Conservation (phyloP, 169 alveolate genomes). For the Cryptosporidium sp. region DNA sequence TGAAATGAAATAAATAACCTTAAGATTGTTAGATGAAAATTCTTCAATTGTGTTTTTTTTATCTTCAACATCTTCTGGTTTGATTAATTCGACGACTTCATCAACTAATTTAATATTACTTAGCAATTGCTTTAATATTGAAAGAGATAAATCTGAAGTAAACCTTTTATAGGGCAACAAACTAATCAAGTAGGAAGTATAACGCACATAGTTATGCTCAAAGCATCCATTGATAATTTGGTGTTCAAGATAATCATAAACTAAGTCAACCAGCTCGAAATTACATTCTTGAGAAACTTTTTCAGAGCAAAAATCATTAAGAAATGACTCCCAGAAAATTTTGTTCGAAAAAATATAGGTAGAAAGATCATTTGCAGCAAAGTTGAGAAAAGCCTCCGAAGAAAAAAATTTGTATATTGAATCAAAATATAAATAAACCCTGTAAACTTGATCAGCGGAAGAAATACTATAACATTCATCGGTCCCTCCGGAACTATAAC, state of each 20-base stretch:
- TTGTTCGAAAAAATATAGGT: neutral
- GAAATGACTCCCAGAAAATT: constrained; percentile 23
- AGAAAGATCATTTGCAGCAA: neutral
- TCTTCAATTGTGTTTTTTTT: neutral
- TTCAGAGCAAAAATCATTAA: neutral
- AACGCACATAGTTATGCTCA: neutral
- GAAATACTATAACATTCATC: neutral
- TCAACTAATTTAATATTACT: constrained; percentile 16
- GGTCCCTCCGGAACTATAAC: neutral
- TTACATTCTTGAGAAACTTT: neutral
- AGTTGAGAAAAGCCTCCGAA: neutral
- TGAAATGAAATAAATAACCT: neutral
- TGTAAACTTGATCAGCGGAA: neutral
- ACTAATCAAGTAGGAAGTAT: neutral
- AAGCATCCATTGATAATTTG: constrained; percentile 11
- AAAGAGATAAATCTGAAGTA: neutral
- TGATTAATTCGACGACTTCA: constrained; percentile 1
- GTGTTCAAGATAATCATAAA: constrained; percentile 9
- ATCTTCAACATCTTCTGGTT: neutral
- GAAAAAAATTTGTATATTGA: constrained; percentile 18
- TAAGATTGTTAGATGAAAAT: neutral
- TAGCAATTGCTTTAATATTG: constrained; percentile 13
- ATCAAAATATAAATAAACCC: neutral
- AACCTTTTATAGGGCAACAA: neutral
- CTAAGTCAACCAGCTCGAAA: neutral